Base-by-base conservation (phyloP, 164 flowering plant genomes). In the Macadamia integrifolia region DNA sequence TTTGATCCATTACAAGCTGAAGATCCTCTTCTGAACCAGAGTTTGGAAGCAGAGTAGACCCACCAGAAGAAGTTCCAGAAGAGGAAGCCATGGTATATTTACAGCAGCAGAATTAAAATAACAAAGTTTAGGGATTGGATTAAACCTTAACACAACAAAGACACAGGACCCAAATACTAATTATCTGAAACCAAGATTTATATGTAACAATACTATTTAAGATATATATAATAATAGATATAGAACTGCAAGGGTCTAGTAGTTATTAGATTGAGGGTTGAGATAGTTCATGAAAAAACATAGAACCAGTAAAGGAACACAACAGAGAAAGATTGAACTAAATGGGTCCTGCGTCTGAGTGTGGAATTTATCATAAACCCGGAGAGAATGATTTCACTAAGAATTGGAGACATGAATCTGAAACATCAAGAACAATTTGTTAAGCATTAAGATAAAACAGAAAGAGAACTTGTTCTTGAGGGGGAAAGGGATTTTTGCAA, bases 221-320 rank as follows among this genome's bases (percentile, higher is more conserved):
- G 61, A 9, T 30, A 67, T 57, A 57, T 61, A 56, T 57, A 44
- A 14, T 13, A 56, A 18, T 55, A 6, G 58, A 69, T 75, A 64
- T 32, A 55, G 14, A 31, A 9, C 18, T 17, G 18, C 17, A 62
- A n/a, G 18, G 44, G 80, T 58, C 79, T 71, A 49, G 84, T 23
- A 23, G 23, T 23, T 23, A 23, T 23, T 23, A 23, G 23, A 23
- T 23, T 23, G 23, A 23, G 23, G 79, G 31, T 83, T 70, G 59
- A 83, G 83, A 69, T 76, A 71, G 62, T 85, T 78, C 80, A 81
- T 78, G 96, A 93, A 50, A 91, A 88, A 53, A 85, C 90, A 68
- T 93, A 91, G 75, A 92, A 90, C 96, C 96, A 92, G 85, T 92
- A 85, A 66, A 92, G 98, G 84, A 92, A 92, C 6, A 83, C 86